Percentiles rank a stretch among this genome's conserved stretches.
phyloP scores from a whole-genome alignment of 2,329 filamentous ascomycete genomes.

The Fusarium penzigii region DNA sequence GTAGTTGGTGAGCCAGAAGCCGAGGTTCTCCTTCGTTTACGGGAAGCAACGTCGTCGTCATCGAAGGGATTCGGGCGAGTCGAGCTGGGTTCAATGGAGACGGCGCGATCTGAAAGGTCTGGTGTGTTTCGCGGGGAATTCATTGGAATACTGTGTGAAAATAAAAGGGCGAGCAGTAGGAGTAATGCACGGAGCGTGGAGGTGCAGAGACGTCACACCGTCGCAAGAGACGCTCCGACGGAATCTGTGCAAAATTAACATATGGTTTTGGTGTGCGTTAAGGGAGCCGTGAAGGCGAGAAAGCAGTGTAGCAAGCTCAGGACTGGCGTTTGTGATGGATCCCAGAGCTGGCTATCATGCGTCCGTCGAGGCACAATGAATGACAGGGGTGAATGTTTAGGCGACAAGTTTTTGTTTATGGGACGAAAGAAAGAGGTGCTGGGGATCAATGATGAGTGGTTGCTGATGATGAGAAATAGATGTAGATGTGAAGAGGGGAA shows the following conservation, averaged over 20 bases:
- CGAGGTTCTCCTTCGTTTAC: constrained; percentile 65
- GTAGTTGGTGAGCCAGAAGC: constrained; percentile 54
- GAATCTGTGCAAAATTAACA: constrained; percentile 57
- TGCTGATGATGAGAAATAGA: not conserved
- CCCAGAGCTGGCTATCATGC: constrained; percentile 9
- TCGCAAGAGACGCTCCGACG: constrained; percentile 56
- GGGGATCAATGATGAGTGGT: not conserved
- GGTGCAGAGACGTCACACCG: constrained; percentile 52
- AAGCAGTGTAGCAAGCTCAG: constrained; percentile 18
- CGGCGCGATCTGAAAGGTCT: constrained; percentile 58
- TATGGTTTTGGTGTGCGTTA: constrained; percentile 44
- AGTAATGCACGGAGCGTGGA: constrained; percentile 42
- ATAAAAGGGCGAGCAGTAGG: constrained; percentile 25
- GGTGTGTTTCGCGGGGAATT: constrained; percentile 51
- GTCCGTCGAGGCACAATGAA: not conserved
- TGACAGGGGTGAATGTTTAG: not conserved
- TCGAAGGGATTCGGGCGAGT: constrained; percentile 66
- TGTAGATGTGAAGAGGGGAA: not conserved
- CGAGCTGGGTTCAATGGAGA: constrained; percentile 63
- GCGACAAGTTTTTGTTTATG: not conserved
- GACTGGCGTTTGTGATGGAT: constrained; percentile 10
- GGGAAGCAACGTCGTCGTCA: constrained; percentile 55
- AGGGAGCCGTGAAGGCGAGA: constrained; percentile 22
- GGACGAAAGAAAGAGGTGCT: not conserved
- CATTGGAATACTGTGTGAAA: constrained; percentile 48